Evolutionary conservation across 768 basidiomycete genomes (phyloP).

Genomic region (Lanmaoa pseudosensibilis): DNA sequence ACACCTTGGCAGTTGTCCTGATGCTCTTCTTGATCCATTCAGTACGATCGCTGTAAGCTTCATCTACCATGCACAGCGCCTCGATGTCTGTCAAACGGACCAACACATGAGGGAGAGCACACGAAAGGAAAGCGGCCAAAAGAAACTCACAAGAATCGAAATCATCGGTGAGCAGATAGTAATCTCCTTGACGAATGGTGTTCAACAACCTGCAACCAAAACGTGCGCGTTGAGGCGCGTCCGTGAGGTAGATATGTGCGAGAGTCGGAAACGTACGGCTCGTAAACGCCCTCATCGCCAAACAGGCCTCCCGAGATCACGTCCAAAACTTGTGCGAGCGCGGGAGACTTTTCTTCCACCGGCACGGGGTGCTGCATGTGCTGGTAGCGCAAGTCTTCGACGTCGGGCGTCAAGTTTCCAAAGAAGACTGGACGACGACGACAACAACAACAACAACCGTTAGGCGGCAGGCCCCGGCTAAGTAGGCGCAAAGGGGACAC

Average conservation of each 20-base stretch:
- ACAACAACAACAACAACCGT: not conserved
- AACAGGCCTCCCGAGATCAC: slow-evolving; percentile 77
- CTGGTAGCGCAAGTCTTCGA: slow-evolving; percentile 83
- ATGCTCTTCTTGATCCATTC: slow-evolving; percentile 95
- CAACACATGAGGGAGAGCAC: not conserved
- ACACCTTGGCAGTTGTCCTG: slow-evolving; percentile 72
- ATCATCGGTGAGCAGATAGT: slow-evolving; percentile 86
- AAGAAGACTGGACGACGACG: slow-evolving; percentile 67
- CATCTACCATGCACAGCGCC: slow-evolving; percentile 84
- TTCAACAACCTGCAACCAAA: slow-evolving; percentile 57
- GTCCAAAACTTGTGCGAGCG: slow-evolving; percentile 76
- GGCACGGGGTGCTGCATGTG: slow-evolving; percentile 82
- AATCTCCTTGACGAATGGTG: slow-evolving; percentile 73
- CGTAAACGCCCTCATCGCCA: slow-evolving; percentile 78
- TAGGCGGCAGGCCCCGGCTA: not conserved
- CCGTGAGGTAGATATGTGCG: not conserved
- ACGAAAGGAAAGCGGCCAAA: not conserved
- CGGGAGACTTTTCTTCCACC: slow-evolving; percentile 80
- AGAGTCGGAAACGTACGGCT: slow-evolving; percentile 60
- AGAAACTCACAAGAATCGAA: slow-evolving; percentile 79
- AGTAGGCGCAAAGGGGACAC: not conserved
- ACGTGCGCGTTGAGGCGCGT: slow-evolving; percentile 13
- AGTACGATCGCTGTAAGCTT: slow-evolving; percentile 77
- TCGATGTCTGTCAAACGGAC: slow-evolving; percentile 58
- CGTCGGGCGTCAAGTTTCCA: slow-evolving; percentile 82